Evolutionary conservation across 2,329 filamentous ascomycete genomes (phyloP), one percentile per base, ranked within the genome.

Genomic region (Gnomoniopsis smithogilvyi): DNA sequence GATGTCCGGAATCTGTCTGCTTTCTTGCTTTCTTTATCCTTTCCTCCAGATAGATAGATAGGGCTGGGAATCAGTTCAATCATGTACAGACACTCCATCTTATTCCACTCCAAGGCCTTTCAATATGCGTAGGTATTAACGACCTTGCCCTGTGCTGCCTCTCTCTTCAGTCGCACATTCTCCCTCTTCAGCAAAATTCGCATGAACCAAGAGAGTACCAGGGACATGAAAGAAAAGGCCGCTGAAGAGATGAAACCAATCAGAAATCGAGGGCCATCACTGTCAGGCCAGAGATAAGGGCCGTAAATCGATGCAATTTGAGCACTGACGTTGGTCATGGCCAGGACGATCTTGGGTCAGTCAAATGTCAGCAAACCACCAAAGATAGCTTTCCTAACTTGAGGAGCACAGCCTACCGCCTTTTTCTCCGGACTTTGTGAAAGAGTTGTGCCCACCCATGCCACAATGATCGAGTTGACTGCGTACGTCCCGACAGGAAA

Each of bases 391-490:
- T n/a, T n/a, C n/a, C n/a, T n/a, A n/a, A n/a, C n/a, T n/a, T n/a
- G n/a, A n/a, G n/a, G n/a, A n/a, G n/a, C n/a, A n/a, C n/a, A 24
- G 11, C 34, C 38, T 22, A 73, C 70, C 0, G 76, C 75, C 58
- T 77, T 78, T 66, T 78, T 78, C 66, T 79, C 76, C 1, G 71
- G 71, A 0, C 74, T 78, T 24, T 76, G 75, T 0, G 74, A 74
- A 6, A 76, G 72, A 0, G 74, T 77, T 0, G 70, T 68, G 0
- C 69, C 71, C 0, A 75, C 74, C 76, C 76, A 79, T 6, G 75
- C 74, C 0, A 78, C 67, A 17, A 76, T 75, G 62, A 77, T 70
- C 0, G 71, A 72, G 64, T 78, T 78, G 22, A 77, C 76, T 1
- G 69, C 67, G 24, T 72, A 72, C 2, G 73, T 71, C 1, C 72